These are phyloP conservation scores for Cryoendolithus antarcticus DNA, from an alignment of 2,329 filamentous ascomycete species.

Conservation along the genomic window DNA sequence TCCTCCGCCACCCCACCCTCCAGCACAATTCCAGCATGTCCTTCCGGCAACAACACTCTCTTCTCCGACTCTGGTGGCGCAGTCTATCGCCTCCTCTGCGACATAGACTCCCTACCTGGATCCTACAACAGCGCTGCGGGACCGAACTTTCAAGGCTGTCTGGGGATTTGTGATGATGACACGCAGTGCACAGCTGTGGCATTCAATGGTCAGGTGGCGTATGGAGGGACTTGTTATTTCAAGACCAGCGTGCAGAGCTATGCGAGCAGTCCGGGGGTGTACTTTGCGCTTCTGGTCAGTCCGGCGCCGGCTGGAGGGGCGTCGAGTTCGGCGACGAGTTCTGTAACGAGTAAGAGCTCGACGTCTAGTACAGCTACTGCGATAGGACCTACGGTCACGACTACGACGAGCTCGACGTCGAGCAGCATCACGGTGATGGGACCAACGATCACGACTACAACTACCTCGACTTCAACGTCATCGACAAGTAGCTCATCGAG, in stretches of 20 bases:
- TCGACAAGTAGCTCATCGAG: neutral
- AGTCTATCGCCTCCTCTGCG: conserved; percentile 7
- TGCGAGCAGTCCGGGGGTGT: too few species aligned
- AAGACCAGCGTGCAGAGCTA: conserved; percentile 1
- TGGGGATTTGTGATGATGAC: conserved; percentile 3
- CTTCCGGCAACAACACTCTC: conserved; percentile 6
- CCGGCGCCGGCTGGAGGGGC: too few species aligned
- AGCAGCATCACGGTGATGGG: too few species aligned
- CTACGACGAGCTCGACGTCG: too few species aligned
- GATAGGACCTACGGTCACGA: too few species aligned
- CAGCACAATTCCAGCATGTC: conserved; percentile 4
- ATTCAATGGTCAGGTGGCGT: neutral
- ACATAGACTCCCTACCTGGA: neutral
- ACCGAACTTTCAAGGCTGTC: neutral
- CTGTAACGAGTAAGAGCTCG: too few species aligned
- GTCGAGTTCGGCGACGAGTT: too few species aligned
- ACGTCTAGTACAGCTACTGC: too few species aligned
- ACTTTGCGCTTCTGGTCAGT: too few species aligned
- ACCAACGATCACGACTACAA: too few species aligned
- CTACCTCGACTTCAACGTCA: too few species aligned
- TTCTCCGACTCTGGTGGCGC: conserved; percentile 6
- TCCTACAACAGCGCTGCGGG: neutral
- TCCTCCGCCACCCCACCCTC: neutral
- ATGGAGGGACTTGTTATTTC: conserved; percentile 1
- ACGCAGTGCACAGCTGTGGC: conserved; percentile 2